Conservation (phyloP, 2,329 filamentous ascomycete genomes). For the Drechslerella dactyloides region DNA sequence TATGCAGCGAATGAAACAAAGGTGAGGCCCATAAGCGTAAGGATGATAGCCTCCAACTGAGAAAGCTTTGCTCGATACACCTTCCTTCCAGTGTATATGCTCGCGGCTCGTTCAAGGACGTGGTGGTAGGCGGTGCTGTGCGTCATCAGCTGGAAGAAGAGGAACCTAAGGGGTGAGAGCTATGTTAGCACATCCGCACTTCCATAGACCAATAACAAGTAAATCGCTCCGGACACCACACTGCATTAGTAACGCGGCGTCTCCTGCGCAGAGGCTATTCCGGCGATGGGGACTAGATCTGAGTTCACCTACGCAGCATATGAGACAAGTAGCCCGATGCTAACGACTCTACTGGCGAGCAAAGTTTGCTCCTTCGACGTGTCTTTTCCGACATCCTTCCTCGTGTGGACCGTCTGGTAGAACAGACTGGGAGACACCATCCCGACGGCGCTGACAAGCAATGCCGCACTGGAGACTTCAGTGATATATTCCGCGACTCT, state of each 20-base stretch:
- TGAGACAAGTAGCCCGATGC: constrained; percentile 37
- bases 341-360: constrained; percentile 37
- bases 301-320: constrained; percentile 29
- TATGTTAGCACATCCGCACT: constrained; percentile 13
- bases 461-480: constrained; percentile 40
- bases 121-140: constrained; percentile 25
- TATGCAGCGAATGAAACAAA: constrained; percentile 23
- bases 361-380: constrained; percentile 16
- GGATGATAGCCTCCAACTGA: constrained; percentile 16
- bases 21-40: constrained; percentile 11
- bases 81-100: constrained; percentile 22
- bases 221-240: background rate
- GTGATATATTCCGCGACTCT: constrained; percentile 36
- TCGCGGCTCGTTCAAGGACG: constrained; percentile 29
- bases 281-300: background rate
- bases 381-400: constrained; percentile 19
- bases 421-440: constrained; percentile 41
- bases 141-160: constrained; percentile 27
- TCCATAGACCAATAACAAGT: background rate
- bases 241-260: no score
- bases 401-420: constrained; percentile 39
- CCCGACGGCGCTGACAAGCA: constrained; percentile 44
- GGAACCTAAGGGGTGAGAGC: constrained; percentile 59
- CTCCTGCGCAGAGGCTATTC: no score
- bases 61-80: constrained; percentile 29